A percentile compares a stretch with the other conserved stretches of the same genome.
Conservation (phyloP, 352 stramenopile species). For the Ophiocytium majus region DNA sequence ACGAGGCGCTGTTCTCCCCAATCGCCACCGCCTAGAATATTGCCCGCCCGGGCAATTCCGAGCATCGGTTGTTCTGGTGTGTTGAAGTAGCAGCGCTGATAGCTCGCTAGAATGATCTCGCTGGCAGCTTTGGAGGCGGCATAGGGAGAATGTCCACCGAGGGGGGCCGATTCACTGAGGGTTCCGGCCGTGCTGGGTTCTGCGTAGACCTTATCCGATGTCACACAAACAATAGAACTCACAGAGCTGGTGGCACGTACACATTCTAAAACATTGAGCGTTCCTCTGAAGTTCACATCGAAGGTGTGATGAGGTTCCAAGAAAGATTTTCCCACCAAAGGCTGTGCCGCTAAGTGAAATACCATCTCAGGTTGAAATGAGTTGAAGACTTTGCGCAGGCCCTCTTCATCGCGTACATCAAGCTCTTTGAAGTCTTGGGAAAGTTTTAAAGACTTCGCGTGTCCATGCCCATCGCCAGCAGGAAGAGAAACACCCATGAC, state of each 20-base stretch:
- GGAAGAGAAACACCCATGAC: background rate
- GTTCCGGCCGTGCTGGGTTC: background rate
- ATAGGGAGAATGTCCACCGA: background rate
- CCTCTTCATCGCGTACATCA: background rate
- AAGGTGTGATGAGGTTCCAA: background rate
- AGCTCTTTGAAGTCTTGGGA: constrained; percentile 13
- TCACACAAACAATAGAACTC: background rate
- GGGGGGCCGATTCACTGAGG: background rate
- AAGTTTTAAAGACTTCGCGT: no score
- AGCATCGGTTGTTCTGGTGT: background rate
- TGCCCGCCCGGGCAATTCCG: background rate
- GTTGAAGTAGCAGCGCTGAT: background rate
- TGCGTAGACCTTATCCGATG: constrained; percentile 6
- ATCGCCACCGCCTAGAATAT: background rate
- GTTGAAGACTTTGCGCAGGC: background rate
- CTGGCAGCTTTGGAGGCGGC: background rate
- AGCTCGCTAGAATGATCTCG: background rate
- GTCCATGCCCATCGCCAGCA: no score
- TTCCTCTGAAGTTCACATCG: background rate
- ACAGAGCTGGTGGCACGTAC: background rate
- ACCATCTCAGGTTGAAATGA: background rate
- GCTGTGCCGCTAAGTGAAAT: background rate
- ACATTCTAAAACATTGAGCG: background rate
- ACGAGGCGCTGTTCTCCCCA: background rate
- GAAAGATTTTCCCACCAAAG: background rate